Evolutionary conservation across 306 rosid species (phyloP), one percentile per base, ranked within the genome.

Genomic region (Ormosia emarginata): DNA sequence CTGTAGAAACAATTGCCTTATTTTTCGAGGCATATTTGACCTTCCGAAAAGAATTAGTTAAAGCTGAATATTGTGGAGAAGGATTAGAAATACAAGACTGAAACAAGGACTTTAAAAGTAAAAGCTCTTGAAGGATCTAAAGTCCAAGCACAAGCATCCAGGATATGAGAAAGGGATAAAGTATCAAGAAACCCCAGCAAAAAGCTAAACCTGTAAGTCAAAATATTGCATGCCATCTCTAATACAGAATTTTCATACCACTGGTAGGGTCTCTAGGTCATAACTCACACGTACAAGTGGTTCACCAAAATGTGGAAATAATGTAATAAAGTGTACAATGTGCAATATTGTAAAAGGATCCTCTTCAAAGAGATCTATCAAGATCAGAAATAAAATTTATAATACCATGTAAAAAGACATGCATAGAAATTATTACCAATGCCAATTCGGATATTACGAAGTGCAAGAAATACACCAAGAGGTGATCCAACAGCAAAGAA

Each of bases 401-500:
- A 62, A 81, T 34, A 56, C 57, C 83, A 81, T 46, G 76, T 59
- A 50, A 37, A 34, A 12, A 37, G 32, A 82, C 24, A 37, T 65
- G 67, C 74, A 34, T 14, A 52, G 69, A 66, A 66, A 70, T 40
- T 63, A 72, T 86, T 91, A 95, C 99, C 99, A 75, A 83, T 83
- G 85, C 99, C 98, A 69, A 93, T 79, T 65, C 99, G 94, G 78
- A 93, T 81, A 71, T 96, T 96, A 46, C 98, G 98, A 74, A 96
- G 97, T 73, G 99, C 91, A 67, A 96, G 97, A 88, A 96, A 96
- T 76, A 96, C 98, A 78, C 99, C 98, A 34, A 96, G 97, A 73
- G 99, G 98, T 15, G 99, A 96, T 79, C 99, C 99, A 89, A 93
- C 98, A n/a, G 97, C 98, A 83, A 86, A 96, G 88, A 93, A 96